Evolutionary conservation across 257 asterid species (phyloP), one percentile per base, ranked within the genome.

Genomic region (Handroanthus guayacan): DNA sequence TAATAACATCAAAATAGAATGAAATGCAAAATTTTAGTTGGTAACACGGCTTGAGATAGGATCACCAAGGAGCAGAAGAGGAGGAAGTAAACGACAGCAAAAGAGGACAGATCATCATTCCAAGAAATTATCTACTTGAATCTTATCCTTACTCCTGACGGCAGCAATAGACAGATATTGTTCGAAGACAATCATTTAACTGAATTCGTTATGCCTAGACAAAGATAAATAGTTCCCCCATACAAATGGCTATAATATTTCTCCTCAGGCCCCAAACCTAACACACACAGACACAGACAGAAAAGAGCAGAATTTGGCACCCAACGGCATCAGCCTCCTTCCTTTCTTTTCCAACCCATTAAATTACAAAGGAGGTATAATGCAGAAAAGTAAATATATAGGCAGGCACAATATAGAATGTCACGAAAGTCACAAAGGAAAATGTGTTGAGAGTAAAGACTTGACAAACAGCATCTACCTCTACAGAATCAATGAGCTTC

Each of bases 401-500:
- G 52, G 20, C 9, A 7, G 20, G 70, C 57, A 62, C 48, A 43
- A 20, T 9, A 6, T 58, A 6, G 38, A 5, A 67, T 57, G 25
- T 50, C 71, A 52, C 38, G 41, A 39, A 36, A 16, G 4, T 38
- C 5, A 13, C 66, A 9, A 36, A 38, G 17, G 11, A 63, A 48
- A 25, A 5, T 13, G 48, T 44, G n/a, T 5, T 39, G 44, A 7
- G 44, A 39, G 44, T 39, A 36, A 62, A 37, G 60, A 48, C 48
- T 52, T 3, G 17, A 17, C 5, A 50, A 72, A 37, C 34, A 78
- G 78, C 43, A n/a, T 44, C 41, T 79, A 95, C 98, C 99, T 91
- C 93, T 82, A 86, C 91, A 20, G 97, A 79, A 79, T 93, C 97
- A 69, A 93, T 84, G 62, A 95, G 93, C 69, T 87, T 86, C 99